These are phyloP conservation scores for Skeletonema potamos DNA, from an alignment of 108 stramenopile genomes.

Conservation along the genomic window DNA sequence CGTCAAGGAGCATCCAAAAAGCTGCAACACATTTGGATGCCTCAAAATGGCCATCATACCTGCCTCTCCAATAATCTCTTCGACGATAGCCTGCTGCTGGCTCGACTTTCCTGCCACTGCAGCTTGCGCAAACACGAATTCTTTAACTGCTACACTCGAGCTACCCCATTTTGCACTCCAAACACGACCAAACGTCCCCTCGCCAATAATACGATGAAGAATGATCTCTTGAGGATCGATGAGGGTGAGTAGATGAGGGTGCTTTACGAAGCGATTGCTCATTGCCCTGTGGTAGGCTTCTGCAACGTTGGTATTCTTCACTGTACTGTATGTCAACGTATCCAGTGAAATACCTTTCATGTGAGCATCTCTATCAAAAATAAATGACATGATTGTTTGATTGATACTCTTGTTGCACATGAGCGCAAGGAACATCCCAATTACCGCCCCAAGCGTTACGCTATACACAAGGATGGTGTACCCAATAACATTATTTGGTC, in stretches of 20 bases:
- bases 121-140: constrained; percentile 98
- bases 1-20: constrained; percentile 96
- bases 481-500: constrained; percentile 40
- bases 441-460: constrained; percentile 70
- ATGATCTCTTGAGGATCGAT: constrained; percentile 97
- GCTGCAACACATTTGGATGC: constrained; percentile 94
- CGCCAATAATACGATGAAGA: constrained; percentile 94
- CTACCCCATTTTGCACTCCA: constrained; percentile 97
- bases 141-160: constrained; percentile 95
- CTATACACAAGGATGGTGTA: constrained; percentile 82
- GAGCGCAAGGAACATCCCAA: constrained; percentile 79
- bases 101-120: constrained; percentile 93
- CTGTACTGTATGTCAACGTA: constrained; percentile 78
- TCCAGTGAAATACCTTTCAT: constrained; percentile 83
- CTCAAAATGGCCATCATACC: constrained; percentile 97
- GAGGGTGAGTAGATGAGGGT: constrained; percentile 86
- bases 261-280: constrained; percentile 86
- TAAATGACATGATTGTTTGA: constrained; percentile 56
- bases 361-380: constrained; percentile 56
- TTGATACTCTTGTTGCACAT: constrained; percentile 79
- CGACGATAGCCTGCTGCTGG: constrained; percentile 95
- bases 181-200: constrained; percentile 96
- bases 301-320: constrained; percentile 68
- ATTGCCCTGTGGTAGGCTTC: constrained; percentile 88
- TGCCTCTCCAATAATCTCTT: constrained; percentile 98